These are phyloP conservation scores for Exobasidium cylindrosporum DNA, from an alignment of 1,284 basidiomycete genomes.

Conservation along the genomic window DNA sequence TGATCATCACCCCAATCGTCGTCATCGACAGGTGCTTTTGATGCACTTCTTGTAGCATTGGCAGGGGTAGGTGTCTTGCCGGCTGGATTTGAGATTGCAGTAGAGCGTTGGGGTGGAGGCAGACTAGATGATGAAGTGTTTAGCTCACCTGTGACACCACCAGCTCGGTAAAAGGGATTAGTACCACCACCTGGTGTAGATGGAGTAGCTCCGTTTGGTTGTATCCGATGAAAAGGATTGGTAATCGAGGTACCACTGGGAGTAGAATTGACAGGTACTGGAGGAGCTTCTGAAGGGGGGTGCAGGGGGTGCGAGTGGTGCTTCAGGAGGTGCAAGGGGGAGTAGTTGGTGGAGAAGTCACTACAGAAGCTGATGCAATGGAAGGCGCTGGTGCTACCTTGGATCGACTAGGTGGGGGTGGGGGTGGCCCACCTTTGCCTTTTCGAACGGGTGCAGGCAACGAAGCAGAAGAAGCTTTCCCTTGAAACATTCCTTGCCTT, in stretches of 20 bases:
- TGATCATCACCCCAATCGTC: conserved; percentile 52
- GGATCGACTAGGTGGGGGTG: conserved; percentile 36
- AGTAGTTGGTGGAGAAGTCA: conserved; percentile 26
- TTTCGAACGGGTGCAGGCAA: conserved; percentile 29
- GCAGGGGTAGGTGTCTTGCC: conserved; percentile 7
- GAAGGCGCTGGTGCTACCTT: conserved; percentile 11
- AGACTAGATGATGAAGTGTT: conserved; percentile 10
- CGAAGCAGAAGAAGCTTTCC: conserved; percentile 23
- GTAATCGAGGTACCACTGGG: conserved; percentile 27
- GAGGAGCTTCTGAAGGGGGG: conserved; percentile 18
- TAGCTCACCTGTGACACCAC: no score
- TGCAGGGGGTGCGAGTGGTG: conserved; percentile 30
- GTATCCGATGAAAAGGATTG: conserved; percentile 47
- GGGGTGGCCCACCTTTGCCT: conserved; percentile 22
- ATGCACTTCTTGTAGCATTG: background rate
- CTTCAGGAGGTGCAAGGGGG: conserved; percentile 17
- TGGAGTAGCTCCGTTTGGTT: conserved; percentile 23
- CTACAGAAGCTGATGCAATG: conserved; percentile 25
- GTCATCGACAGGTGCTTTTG: conserved; percentile 25
- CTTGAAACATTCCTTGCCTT: conserved; percentile 37
- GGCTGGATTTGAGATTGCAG: conserved; percentile 20
- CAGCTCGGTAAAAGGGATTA: conserved; percentile 48
- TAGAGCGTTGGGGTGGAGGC: conserved; percentile 28
- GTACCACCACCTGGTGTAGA: conserved; percentile 27
- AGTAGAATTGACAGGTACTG: conserved; percentile 13